These are phyloP conservation scores for Panaeolus cyanescens DNA, from an alignment of 768 basidiomycete genomes.

Conservation along the genomic window DNA sequence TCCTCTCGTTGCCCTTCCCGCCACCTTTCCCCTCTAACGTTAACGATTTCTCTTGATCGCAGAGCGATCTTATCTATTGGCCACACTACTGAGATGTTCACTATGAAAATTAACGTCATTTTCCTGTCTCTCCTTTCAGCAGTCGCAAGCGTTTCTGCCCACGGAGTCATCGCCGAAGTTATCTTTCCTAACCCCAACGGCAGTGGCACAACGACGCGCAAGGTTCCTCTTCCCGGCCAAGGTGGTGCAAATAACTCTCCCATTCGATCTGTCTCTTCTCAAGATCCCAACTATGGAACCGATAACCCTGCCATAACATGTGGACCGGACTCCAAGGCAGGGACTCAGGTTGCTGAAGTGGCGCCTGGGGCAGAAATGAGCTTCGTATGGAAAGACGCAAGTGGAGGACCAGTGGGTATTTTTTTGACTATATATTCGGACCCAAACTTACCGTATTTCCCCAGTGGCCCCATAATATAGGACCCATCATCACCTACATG, in stretches of 20 bases:
- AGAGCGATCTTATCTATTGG: background rate
- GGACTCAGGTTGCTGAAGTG: constrained; percentile 50
- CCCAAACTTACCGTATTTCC: constrained; percentile 1
- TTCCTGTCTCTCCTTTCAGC: background rate
- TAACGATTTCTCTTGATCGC: background rate
- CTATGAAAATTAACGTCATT: background rate
- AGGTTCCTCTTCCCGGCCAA: background rate
- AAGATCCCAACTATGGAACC: constrained; percentile 53
- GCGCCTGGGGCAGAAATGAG: constrained; percentile 59
- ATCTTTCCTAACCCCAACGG: background rate
- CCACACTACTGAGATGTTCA: constrained; percentile 2
- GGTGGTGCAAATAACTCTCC: constrained; percentile 27
- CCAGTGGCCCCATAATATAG: constrained; percentile 57
- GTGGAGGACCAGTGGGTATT: constrained; percentile 32
- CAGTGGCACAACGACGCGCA: constrained; percentile 9
- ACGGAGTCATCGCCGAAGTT: background rate
- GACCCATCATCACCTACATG: constrained; percentile 78
- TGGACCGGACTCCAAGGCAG: constrained; percentile 53
- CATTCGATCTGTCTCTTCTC: constrained; percentile 41
- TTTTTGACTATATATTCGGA: background rate
- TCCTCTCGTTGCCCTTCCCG: too few species aligned
- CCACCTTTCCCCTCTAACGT: background rate
- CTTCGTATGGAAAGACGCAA: constrained; percentile 60
- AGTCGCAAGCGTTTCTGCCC: background rate
- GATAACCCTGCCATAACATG: constrained; percentile 60